These are phyloP conservation scores for Silene uniflora DNA, from an alignment of 148 eudicot genomes.

Conservation along the genomic window DNA sequence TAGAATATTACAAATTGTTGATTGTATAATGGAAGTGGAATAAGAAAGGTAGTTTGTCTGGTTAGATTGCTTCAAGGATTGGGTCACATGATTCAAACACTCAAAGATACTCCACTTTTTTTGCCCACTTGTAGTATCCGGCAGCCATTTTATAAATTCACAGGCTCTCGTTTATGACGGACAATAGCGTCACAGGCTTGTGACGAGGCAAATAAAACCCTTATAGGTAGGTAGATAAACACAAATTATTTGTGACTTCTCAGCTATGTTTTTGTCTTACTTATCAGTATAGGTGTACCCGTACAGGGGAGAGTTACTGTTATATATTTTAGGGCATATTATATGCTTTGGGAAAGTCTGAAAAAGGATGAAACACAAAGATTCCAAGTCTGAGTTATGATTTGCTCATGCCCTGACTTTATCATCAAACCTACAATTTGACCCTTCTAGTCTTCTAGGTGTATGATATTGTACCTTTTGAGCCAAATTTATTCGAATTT, in stretches of 20 bases:
- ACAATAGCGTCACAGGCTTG: no score
- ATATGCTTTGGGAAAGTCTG: background rate
- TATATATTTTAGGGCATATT: no score
- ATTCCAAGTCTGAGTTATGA: background rate
- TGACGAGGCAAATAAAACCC: no score
- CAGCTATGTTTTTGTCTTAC: no score
- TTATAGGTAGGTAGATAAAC: no score
- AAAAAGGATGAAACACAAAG: background rate
- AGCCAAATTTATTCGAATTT: no score
- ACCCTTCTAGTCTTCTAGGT: background rate
- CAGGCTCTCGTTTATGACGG: no score
- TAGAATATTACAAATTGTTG: background rate
- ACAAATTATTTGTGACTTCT: no score
- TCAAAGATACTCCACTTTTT: conserved; percentile 7
- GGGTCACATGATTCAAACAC: background rate
- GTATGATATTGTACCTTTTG: no score
- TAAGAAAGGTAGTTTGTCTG: background rate
- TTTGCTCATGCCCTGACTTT: background rate
- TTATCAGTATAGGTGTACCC: no score
- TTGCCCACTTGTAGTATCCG: background rate
- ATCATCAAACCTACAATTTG: background rate
- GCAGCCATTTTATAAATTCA: background rate
- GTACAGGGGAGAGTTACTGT: no score
- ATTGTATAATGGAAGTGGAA: background rate
- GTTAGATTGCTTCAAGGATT: conserved; percentile 3